Percentiles rank a stretch among this genome's conserved stretches.
These are phyloP conservation scores for Plicaturopsis crispa DNA, from an alignment of 768 basidiomycete genomes.

Conservation along the genomic window DNA sequence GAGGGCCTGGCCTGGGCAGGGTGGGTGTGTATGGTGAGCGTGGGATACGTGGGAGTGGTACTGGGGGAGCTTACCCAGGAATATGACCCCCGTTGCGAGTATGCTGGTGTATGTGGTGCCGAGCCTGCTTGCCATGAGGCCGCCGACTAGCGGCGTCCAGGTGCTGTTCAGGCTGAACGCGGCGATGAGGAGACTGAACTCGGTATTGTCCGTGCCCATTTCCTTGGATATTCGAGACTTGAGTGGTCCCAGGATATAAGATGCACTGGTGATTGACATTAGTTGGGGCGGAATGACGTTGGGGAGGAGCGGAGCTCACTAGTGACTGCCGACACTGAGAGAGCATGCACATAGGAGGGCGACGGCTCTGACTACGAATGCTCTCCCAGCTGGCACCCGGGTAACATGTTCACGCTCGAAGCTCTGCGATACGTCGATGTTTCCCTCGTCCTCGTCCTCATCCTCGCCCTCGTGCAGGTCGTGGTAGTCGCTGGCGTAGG, in stretches of 20 bases:
- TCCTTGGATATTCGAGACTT: constrained; percentile 65
- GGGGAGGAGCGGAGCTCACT: constrained; percentile 32
- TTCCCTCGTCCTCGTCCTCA: no score
- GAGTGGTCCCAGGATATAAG: constrained; percentile 71
- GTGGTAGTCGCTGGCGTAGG: no score
- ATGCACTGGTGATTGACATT: constrained; percentile 35
- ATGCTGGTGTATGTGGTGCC: constrained; percentile 70
- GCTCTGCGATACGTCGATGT: no score
- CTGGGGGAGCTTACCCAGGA: constrained; percentile 36
- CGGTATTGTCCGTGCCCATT: constrained; percentile 67
- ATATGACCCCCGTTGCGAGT: constrained; percentile 66
- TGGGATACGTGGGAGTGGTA: constrained; percentile 7
- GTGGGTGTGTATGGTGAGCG: constrained; percentile 1
- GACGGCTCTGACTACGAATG: constrained; percentile 44
- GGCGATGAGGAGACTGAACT: constrained; percentile 72
- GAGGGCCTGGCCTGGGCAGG: constrained; percentile 46
- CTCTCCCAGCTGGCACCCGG: constrained; percentile 19
- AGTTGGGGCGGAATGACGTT: background rate
- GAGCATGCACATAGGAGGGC: constrained; percentile 69
- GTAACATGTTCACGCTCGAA: no score
- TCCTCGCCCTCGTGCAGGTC: no score
- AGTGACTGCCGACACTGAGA: constrained; percentile 71
- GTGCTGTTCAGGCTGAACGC: constrained; percentile 70
- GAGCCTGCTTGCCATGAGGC: constrained; percentile 58
- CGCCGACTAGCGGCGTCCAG: constrained; percentile 75